Evolutionary conservation across 2,329 filamentous ascomycete species (phyloP), one percentile per base, ranked within the genome.

Genomic region (Pestalotiopsis sp.): DNA sequence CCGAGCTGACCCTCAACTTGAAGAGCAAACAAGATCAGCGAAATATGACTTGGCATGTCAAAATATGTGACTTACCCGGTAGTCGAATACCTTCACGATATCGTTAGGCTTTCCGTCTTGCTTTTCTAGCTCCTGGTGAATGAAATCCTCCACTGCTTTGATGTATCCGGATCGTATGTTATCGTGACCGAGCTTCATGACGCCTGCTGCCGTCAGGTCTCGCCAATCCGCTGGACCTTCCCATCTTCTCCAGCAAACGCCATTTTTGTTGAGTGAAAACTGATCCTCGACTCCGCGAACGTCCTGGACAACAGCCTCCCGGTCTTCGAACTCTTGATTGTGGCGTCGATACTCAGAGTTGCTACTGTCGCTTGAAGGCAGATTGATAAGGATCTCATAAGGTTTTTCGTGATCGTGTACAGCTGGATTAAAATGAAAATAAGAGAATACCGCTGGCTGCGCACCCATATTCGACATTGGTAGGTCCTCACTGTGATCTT

Each of bases 11-110:
- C 13, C 41, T 45, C 4, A 45, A 3, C 41, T 45, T n/a, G 41
- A 45, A 5, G 14, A 45, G 0, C 13, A 17, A n/a, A n/a, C 17
- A 45, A 17, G 1, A 1, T 45, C 3, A 45, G 41, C 41, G 1
- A 45, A 0, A 45, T 0, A 11, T 17, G 4, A 6, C 0, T 45
- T 45, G 3, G 13, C 14, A 3, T 1, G 41, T 0, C 41, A 4
- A 17, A 6, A n/a, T 0, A 45, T n/a, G 1, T 0, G 4, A 45
- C 41, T 0, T 1, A 45, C 41, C 13, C 41, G 2, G 7, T 45
- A 45, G 1, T 45, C 41, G 5, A 45, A 45, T 3, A 45, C 41
- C 41, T 45, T 45, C 0, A 45, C 41, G 1, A 45, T 45, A 1
- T n/a, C 41, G 3, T n/a, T 2, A 5, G 14, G 41, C 3, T 45